phyloP scores from a whole-genome alignment of 106 monocot species.

The Triglochin maritima region DNA sequence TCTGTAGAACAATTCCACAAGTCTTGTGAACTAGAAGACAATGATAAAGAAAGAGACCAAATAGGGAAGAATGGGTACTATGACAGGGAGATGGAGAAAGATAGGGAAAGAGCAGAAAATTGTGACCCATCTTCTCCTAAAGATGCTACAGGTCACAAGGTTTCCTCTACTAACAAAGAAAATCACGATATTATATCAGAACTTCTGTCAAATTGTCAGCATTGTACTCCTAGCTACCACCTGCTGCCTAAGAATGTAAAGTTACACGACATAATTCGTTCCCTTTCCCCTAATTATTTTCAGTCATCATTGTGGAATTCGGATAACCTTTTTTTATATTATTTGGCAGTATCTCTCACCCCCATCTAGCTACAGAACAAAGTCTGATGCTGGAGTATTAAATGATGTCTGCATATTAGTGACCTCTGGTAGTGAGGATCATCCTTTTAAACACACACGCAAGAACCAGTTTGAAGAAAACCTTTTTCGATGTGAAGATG shows the following conservation, averaged over 20 bases:
- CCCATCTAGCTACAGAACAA: conserved; percentile 70
- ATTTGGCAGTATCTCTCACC: conserved; percentile 66
- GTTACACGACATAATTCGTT: background rate
- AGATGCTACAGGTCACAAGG: conserved; percentile 44
- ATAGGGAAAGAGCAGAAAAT: conserved; percentile 60
- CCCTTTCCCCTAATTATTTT: background rate
- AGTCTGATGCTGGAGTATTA: conserved; percentile 52
- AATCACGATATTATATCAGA: conserved; percentile 76
- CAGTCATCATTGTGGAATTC: too few species aligned
- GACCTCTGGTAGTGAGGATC: conserved; percentile 95
- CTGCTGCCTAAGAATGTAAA: conserved; percentile 81
- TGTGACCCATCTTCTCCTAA: conserved; percentile 21
- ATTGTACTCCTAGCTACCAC: conserved; percentile 88
- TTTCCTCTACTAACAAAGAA: conserved; percentile 50
- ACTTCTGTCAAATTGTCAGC: conserved; percentile 71
- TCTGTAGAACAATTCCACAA: conserved; percentile 46
- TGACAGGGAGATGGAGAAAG: conserved; percentile 58
- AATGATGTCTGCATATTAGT: conserved; percentile 96
- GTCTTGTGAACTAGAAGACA: conserved; percentile 60
- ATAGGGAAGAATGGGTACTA: conserved; percentile 58
- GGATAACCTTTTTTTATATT: background rate
- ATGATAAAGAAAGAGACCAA: conserved; percentile 52
- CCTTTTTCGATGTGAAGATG: conserved; percentile 98
- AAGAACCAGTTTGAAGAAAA: conserved; percentile 98
- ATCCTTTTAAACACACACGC: conserved; percentile 96